Base-by-base conservation (phyloP, 352 stramenopile species). In the Poterioochromonas sp. region DNA sequence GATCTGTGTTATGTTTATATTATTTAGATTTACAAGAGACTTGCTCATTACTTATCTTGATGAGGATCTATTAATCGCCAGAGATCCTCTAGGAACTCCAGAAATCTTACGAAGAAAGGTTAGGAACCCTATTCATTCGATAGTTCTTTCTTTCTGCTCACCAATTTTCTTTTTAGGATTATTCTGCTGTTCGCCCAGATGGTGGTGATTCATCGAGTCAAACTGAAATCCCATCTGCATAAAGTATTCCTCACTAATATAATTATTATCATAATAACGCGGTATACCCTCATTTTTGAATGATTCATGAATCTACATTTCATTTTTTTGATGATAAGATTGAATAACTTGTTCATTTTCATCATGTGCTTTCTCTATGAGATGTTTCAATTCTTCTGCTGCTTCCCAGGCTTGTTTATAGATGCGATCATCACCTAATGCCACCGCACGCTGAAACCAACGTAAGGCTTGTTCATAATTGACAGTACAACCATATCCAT, bases 271-370 rank as follows among this genome's bases (percentile, higher is more conserved):
- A 53, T 22, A n/a, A n/a, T n/a, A n/a, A n/a, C n/a, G n/a, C n/a
- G n/a, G n/a, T n/a, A n/a, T n/a, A n/a, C n/a, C n/a, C n/a, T n/a
- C n/a, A n/a, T n/a, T n/a, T n/a, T n/a, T n/a, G n/a, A n/a, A n/a
- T n/a, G n/a, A n/a, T n/a, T n/a, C n/a, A n/a, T n/a, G n/a, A n/a
- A n/a, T n/a, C n/a, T n/a, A n/a, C n/a, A n/a, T n/a, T n/a, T n/a
- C n/a, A n/a, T n/a, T n/a, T n/a, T n/a, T n/a, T n/a, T n/a, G n/a
- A n/a, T n/a, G n/a, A n/a, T n/a, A n/a, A n/a, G n/a, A n/a, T n/a
- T n/a, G n/a, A n/a, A n/a, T n/a, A n/a, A n/a, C n/a, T 71, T 78
- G 12, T 37, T 78, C n/a, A 40, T 78, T 78, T 20, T 70, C 1
- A 26, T 63, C 22, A 43, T 70, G 0, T 11, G 49, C 49, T 8